phyloP scores from a whole-genome alignment of 352 stramenopile species.

The Phytophthora ramorum region DNA sequence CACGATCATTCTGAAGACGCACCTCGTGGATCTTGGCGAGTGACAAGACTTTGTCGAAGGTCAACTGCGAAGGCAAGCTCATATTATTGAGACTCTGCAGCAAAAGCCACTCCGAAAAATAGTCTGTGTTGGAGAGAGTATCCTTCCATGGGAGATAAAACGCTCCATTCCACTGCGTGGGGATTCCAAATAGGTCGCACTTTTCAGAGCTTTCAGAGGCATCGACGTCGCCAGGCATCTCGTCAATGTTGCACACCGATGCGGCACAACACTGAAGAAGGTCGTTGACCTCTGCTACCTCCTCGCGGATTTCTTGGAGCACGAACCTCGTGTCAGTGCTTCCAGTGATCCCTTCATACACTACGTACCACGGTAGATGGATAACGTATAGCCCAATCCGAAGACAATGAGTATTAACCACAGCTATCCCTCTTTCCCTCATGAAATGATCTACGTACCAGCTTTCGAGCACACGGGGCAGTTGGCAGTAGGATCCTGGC shows the following conservation, averaged over 20 bases:
- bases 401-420: background rate
- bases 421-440: background rate
- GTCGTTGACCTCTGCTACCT: constrained; percentile 65
- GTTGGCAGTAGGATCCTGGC: constrained; percentile 66
- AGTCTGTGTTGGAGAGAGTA: constrained; percentile 68
- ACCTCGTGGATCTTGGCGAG: constrained; percentile 72
- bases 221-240: background rate
- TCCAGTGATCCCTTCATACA: constrained; percentile 77
- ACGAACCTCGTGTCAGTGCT: constrained; percentile 65
- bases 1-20: background rate
- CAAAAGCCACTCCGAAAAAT: constrained; percentile 81
- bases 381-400: background rate
- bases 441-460: constrained; percentile 32
- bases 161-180: constrained; percentile 68
- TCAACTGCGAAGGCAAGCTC: constrained; percentile 60
- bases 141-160: constrained; percentile 86
- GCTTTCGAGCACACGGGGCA: constrained; percentile 74
- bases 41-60: constrained; percentile 66
- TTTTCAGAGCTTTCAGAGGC: constrained; percentile 9
- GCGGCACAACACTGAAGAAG: constrained; percentile 70
- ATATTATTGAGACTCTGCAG: constrained; percentile 85
- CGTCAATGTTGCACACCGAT: constrained; percentile 45
- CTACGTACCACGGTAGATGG: constrained; percentile 14
- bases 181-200: constrained; percentile 72
- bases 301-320: constrained; percentile 58